Evolutionary conservation across 2,329 filamentous ascomycete species (phyloP).

Genomic region (Epichloe brachyelytri): DNA sequence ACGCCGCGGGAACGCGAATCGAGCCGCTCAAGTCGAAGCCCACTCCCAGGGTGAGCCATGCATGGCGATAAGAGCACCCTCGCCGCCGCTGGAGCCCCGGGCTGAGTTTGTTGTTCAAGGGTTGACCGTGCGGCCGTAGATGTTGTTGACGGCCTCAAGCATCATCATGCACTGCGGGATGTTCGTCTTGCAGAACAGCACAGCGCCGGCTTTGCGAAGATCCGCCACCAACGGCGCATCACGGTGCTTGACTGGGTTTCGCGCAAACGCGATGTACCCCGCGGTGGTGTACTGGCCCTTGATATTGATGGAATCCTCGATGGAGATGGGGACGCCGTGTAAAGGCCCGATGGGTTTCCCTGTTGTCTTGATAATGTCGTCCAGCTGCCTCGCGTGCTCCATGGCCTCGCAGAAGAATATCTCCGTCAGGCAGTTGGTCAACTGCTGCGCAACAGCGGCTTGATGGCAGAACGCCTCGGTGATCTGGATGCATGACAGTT

Average conservation of each 20-base stretch:
- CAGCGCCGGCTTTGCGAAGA: conserved; percentile 6
- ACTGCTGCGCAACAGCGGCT: conserved; percentile 16
- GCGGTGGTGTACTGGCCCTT: conserved; percentile 4
- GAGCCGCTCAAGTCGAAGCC: conserved; percentile 31
- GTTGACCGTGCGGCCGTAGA: conserved; percentile 50
- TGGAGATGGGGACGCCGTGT: conserved; percentile 44
- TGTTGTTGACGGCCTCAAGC: conserved; percentile 49
- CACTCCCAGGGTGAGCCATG: conserved; percentile 28
- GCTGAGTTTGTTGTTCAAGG: conserved; percentile 47
- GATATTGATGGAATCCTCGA: conserved; percentile 14
- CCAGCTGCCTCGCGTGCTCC: conserved; percentile 28
- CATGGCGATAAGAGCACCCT: conserved; percentile 27
- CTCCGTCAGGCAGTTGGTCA: conserved; percentile 30
- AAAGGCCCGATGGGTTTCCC: conserved; percentile 27
- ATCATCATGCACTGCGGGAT: conserved; percentile 45
- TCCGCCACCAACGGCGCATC: conserved; percentile 3
- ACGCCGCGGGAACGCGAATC: conserved; percentile 23
- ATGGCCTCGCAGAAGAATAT: conserved; percentile 38
- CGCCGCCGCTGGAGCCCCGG: conserved; percentile 54
- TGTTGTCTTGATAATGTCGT: conserved; percentile 17
- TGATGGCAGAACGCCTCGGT: conserved; percentile 15
- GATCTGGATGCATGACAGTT: conserved; percentile 13
- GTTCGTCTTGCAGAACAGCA: conserved; percentile 55
- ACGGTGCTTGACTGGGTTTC: conserved; percentile 1
- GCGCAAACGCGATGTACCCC: conserved; percentile 18